Conservation (phyloP, 2,329 filamentous ascomycete species). For the Botrytis elliptica region DNA sequence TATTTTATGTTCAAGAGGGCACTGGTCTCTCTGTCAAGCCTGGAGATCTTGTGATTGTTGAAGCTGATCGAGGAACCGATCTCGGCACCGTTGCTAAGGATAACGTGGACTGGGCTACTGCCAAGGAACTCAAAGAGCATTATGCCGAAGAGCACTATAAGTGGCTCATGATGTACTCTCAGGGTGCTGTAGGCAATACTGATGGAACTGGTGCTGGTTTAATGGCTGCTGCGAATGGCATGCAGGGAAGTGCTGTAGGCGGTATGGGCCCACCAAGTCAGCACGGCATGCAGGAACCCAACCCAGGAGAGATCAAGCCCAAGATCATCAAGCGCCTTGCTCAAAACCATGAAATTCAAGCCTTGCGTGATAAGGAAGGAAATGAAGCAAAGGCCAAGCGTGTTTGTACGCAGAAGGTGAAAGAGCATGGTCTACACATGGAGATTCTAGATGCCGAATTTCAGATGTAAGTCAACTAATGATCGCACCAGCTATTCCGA, state of each 20-base stretch:
- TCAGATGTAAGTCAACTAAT: conserved; percentile 72
- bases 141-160: conserved; percentile 95
- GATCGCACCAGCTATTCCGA: background rate
- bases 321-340: conserved; percentile 96
- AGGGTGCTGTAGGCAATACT: conserved; percentile 64
- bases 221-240: conserved; percentile 60
- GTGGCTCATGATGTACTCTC: conserved; percentile 98
- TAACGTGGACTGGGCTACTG: conserved; percentile 82
- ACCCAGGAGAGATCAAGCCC: conserved; percentile 77
- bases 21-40: conserved; percentile 87
- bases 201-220: conserved; percentile 61
- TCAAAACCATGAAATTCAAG: conserved; percentile 84
- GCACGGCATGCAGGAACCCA: conserved; percentile 70
- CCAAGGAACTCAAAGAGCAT: conserved; percentile 85
- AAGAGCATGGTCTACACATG: conserved; percentile 93
- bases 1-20: conserved; percentile 96
- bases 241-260: conserved; percentile 69
- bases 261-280: conserved; percentile 75
- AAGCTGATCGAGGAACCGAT: conserved; percentile 94
- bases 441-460: conserved; percentile 98
- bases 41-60: conserved; percentile 93
- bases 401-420: conserved; percentile 94
- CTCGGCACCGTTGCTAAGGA: conserved; percentile 88
- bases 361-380: conserved; percentile 90
- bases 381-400: conserved; percentile 97